phyloP scores from a whole-genome alignment of 768 basidiomycete genomes.

The Mycena belliarum region DNA sequence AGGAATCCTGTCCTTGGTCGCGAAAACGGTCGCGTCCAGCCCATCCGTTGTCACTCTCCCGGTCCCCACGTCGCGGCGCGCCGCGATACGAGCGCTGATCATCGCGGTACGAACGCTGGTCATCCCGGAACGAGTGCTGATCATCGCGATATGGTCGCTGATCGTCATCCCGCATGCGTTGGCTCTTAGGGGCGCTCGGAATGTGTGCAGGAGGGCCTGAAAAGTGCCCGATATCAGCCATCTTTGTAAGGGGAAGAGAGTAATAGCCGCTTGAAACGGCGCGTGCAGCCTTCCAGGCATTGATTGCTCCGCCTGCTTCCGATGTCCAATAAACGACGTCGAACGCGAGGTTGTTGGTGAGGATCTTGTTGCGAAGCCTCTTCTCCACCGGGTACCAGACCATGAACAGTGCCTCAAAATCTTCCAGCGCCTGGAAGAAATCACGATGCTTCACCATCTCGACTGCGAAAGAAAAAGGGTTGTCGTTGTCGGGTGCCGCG shows the following conservation, averaged over 20 bases:
- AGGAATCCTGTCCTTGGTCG: neutral
- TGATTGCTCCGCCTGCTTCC: neutral
- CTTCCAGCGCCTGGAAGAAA: neutral
- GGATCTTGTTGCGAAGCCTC: neutral
- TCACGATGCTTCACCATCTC: neutral
- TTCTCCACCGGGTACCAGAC: slow-evolving; percentile 5
- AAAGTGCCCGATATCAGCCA: neutral
- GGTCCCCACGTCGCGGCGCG: too few species aligned
- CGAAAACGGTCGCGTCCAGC: neutral
- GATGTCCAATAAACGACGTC: neutral
- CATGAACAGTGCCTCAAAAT: neutral
- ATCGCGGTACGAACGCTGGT: too few species aligned
- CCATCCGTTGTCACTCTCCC: neutral
- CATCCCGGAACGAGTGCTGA: too few species aligned
- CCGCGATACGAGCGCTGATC: too few species aligned
- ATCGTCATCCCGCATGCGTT: neutral
- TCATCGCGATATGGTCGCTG: too few species aligned
- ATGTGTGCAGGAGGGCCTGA: neutral
- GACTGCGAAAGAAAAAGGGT: neutral
- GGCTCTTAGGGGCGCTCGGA: neutral
- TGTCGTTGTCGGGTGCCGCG: neutral
- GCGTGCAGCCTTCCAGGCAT: neutral
- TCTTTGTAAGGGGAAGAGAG: neutral
- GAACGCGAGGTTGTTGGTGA: neutral
- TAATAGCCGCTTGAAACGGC: neutral